Percentiles rank a stretch among this genome's conserved stretches.
Conservation (phyloP, 2,329 filamentous ascomycete species). For the Claviceps lovelessii region DNA sequence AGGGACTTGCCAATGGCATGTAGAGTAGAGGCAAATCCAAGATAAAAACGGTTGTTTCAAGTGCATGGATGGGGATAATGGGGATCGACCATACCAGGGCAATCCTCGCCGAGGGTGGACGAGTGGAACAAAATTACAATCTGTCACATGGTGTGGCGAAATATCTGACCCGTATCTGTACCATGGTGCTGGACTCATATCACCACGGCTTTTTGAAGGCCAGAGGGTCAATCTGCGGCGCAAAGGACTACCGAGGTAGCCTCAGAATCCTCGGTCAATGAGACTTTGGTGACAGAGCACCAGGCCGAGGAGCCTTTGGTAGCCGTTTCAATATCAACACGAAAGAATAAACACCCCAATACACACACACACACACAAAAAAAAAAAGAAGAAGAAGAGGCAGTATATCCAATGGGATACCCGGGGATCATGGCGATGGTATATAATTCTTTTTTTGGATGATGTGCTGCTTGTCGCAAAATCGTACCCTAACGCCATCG, state of each 20-base stretch:
- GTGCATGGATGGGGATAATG: not conserved
- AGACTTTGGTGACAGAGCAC: conserved; percentile 10
- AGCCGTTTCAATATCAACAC: conserved; percentile 27
- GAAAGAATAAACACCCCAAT: conserved; percentile 1
- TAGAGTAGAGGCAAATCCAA: conserved; percentile 2
- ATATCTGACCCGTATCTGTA: conserved; percentile 56
- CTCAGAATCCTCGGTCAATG: conserved; percentile 37
- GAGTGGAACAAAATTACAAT: not conserved
- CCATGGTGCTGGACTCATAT: conserved; percentile 37
- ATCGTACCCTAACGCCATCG: conserved; percentile 31
- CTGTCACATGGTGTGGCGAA: not conserved
- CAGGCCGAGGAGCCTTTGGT: conserved; percentile 40
- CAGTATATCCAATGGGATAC: conserved; percentile 6
- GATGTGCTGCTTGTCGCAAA: conserved; percentile 23
- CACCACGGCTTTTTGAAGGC: conserved; percentile 48
- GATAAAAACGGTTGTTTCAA: not conserved
- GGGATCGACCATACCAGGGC: not conserved
- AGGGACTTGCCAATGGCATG: conserved; percentile 20
- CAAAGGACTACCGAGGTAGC: conserved; percentile 41
- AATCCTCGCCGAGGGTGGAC: not conserved
- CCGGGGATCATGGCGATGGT: conserved; percentile 1
- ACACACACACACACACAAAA: too few relatives aligned
- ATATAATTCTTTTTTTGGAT: not conserved
- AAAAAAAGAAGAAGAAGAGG: too few relatives aligned
- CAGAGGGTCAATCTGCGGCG: conserved; percentile 43